Percentiles rank a stretch among this genome's conserved stretches.
Conservation (phyloP, 2,329 filamentous ascomycete genomes). For the Aspergillus neoniger region DNA sequence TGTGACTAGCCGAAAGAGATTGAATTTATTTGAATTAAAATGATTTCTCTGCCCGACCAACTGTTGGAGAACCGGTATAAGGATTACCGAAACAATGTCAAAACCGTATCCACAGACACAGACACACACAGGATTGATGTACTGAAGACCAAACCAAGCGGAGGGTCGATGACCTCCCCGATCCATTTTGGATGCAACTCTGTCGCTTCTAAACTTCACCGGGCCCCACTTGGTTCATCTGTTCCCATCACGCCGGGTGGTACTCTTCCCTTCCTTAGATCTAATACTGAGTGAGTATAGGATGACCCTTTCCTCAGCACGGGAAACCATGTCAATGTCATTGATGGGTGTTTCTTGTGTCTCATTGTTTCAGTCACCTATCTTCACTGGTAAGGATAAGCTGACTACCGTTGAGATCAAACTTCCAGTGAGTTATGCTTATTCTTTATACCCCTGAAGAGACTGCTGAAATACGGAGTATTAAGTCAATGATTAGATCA, state of each 20-base stretch:
- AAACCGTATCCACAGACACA: neutral
- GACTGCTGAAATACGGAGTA: neutral
- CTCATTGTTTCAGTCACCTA: neutral
- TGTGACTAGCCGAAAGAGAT: neutral
- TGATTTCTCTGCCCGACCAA: neutral
- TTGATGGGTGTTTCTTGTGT: neutral
- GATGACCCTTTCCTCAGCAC: neutral
- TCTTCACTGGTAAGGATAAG: neutral
- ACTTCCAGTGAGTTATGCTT: neutral
- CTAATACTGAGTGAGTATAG: neutral
- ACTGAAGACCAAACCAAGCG: too few species aligned
- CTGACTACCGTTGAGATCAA: neutral
- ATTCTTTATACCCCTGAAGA: neutral
- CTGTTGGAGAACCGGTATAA: neutral
- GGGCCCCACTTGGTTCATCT: neutral
- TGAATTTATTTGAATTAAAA: too few species aligned
- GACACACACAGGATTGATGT: neutral
- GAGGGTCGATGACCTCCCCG: neutral
- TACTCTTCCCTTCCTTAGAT: neutral
- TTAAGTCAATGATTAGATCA: too few species aligned
- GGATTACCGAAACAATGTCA: neutral
- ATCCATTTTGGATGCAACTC: conserved; percentile 4
- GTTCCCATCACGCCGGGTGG: too few species aligned
- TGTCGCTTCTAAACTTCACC: neutral
- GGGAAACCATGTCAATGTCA: neutral